A percentile compares a stretch with the other conserved stretches of the same genome.
Conservation (phyloP, 2,329 filamentous ascomycete genomes). For the Sporothrix phasma region DNA sequence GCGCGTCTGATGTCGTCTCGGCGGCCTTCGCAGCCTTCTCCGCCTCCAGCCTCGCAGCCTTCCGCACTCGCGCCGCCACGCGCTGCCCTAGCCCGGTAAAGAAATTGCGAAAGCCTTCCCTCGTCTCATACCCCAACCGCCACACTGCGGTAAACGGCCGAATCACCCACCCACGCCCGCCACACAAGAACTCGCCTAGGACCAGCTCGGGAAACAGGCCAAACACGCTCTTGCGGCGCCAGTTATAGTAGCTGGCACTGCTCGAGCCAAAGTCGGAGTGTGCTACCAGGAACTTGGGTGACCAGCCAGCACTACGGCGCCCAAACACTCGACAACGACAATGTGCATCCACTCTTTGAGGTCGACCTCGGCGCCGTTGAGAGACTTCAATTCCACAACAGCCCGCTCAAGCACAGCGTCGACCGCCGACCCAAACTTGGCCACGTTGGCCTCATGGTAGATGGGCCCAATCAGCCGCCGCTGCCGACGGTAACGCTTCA, state of each 20-base stretch:
- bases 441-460: conserved; percentile 35
- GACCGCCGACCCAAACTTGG: conserved; percentile 32
- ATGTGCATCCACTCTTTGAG: conserved; percentile 49
- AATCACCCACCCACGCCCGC: conserved; percentile 26
- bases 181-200: conserved; percentile 31
- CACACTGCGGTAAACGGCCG: conserved; percentile 34
- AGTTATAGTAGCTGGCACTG: conserved; percentile 39
- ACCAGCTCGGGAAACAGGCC: conserved; percentile 38
- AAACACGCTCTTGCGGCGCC: conserved; percentile 43
- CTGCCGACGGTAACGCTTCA: conserved; percentile 38
- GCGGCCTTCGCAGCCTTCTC: background rate
- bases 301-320: conserved; percentile 42
- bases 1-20: background rate
- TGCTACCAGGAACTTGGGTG: conserved; percentile 36
- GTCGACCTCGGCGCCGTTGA: conserved; percentile 34
- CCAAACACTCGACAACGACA: conserved; percentile 41
- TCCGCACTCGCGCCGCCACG: conserved; percentile 7
- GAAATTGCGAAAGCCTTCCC: conserved; percentile 36
- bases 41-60: background rate
- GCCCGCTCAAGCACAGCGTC: conserved; percentile 31
- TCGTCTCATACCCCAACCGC: conserved; percentile 36
- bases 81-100: conserved; percentile 28
- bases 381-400: conserved; percentile 27
- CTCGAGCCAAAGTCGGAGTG: conserved; percentile 38
- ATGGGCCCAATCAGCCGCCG: conserved; percentile 39